phyloP scores from a whole-genome alignment of 805 yeast genomes.

The Candida chauliodis region DNA sequence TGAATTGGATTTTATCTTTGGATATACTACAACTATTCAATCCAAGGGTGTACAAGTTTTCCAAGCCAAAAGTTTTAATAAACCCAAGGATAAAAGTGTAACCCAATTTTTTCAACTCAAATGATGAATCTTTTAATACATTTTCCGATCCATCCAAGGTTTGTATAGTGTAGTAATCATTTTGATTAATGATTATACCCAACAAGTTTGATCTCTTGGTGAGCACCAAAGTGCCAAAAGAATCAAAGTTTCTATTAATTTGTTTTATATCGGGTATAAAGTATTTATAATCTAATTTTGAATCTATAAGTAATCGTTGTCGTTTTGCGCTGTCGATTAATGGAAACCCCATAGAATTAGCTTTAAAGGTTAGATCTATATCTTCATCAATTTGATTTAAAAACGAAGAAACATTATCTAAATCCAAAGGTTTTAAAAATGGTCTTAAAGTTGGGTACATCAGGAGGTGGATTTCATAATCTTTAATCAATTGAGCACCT shows the following conservation, averaged over 20 bases:
- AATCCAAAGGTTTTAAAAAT: background rate
- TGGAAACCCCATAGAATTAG: background rate
- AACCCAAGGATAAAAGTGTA: background rate
- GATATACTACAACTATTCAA: background rate
- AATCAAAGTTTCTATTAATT: background rate
- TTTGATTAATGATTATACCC: background rate
- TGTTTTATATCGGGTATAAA: background rate
- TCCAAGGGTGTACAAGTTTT: background rate
- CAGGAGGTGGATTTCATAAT: background rate
- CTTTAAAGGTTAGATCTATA: background rate
- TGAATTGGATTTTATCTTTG: background rate
- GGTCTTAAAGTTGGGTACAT: background rate
- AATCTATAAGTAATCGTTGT: background rate
- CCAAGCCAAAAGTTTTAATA: background rate
- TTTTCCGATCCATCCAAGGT: background rate
- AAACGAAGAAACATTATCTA: background rate
- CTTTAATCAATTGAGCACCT: background rate
- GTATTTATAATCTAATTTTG: background rate
- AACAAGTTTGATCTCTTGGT: background rate
- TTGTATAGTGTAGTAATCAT: background rate
- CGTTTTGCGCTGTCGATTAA: background rate
- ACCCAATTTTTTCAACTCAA: background rate
- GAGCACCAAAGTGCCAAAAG: background rate
- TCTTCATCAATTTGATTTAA: background rate
- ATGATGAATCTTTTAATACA: background rate